Percentiles rank a stretch among this genome's conserved stretches.
Evolutionary conservation across 768 basidiomycete species (phyloP).

Genomic region (Obba rivulosa): DNA sequence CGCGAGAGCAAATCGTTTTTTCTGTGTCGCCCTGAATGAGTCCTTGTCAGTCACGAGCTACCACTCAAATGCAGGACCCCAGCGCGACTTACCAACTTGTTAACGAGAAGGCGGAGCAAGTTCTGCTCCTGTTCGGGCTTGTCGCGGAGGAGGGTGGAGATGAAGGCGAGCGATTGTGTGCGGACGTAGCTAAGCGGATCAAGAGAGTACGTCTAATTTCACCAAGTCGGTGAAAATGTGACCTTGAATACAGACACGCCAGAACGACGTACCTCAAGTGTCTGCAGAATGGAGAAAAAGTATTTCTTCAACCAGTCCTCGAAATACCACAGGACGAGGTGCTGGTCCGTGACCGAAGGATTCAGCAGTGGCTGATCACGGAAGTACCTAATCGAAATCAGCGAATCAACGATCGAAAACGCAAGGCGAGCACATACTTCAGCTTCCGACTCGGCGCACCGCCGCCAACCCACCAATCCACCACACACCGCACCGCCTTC

Average conservation of each 20-base stretch:
- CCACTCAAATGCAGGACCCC: background rate
- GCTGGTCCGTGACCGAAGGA: slow-evolving; percentile 58
- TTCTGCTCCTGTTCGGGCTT: slow-evolving; percentile 99
- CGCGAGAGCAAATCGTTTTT: slow-evolving; percentile 80
- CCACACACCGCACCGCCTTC: slow-evolving; percentile 84
- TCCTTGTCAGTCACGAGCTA: background rate
- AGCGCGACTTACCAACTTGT: slow-evolving; percentile 70
- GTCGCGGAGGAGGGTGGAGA: slow-evolving; percentile 74
- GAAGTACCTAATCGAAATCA: slow-evolving; percentile 59
- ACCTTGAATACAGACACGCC: background rate
- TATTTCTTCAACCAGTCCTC: slow-evolving; percentile 98
- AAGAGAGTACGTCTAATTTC: slow-evolving; percentile 62
- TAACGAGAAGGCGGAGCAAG: slow-evolving; percentile 83
- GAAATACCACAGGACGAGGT: slow-evolving; percentile 82
- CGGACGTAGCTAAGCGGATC: slow-evolving; percentile 88
- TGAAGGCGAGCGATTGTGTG: slow-evolving; percentile 73
- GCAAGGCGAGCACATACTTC: slow-evolving; percentile 45
- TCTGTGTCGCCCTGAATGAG: slow-evolving; percentile 76
- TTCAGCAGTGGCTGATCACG: slow-evolving; percentile 79
- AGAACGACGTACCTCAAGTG: slow-evolving; percentile 64
- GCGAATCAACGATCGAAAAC: background rate
- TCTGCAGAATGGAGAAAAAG: slow-evolving; percentile 87
- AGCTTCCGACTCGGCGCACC: slow-evolving; percentile 87
- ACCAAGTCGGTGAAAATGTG: background rate
- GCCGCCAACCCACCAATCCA: slow-evolving; percentile 97